Base-by-base conservation (phyloP, 2,329 filamentous ascomycete genomes). In the Paracamarosporium sp. region DNA sequence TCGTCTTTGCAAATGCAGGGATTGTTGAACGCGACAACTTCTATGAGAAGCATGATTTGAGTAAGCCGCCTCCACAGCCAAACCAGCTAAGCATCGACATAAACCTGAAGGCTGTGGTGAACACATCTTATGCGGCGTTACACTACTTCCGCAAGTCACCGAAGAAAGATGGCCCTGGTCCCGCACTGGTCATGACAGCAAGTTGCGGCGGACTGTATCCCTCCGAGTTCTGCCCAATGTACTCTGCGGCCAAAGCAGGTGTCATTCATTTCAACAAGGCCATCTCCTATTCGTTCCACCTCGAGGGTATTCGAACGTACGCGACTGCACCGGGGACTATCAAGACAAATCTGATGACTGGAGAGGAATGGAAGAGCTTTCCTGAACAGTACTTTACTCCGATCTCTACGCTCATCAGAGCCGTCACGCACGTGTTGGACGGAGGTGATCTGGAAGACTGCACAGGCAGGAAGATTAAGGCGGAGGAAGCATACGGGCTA, bases 1-100 rank as follows among this genome's bases (percentile, higher is more conserved):
- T 83, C 58, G 80, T 83, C 31, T 83, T 80, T 60, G 81, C 79
- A 15, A 83, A 83, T 53, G 81, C 81, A 0, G 81, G 81, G 1
- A 74, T 82, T 22, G 68, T 81, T 7, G 79, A 81, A 52, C 65
- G 72, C 17, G 63, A 71, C 53, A 79, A 78, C 54, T 80, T 80
- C 65, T 81, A 78, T 61, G 70, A 69, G 41, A 66, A 59, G 7
- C 71, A 77, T 48, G 62, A 67, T 31, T 47, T 77, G 25, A 56
- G 56, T n/a, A 63, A 59, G 6, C 50, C 62, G 6, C 70, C 71
- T 0, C 63, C 80, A 1, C 64, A 70, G 13, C 72, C 71, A 25
- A 70, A 67, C 31, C 62, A 74, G 20, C 69, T 77, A 9, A 72
- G 76, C 44, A 72, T 80, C 50, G 74, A 75, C 15, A 66, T 71